phyloP scores from a whole-genome alignment of 495 filamentous ascomycete genomes.

The Lasiosphaeris hirsuta region DNA sequence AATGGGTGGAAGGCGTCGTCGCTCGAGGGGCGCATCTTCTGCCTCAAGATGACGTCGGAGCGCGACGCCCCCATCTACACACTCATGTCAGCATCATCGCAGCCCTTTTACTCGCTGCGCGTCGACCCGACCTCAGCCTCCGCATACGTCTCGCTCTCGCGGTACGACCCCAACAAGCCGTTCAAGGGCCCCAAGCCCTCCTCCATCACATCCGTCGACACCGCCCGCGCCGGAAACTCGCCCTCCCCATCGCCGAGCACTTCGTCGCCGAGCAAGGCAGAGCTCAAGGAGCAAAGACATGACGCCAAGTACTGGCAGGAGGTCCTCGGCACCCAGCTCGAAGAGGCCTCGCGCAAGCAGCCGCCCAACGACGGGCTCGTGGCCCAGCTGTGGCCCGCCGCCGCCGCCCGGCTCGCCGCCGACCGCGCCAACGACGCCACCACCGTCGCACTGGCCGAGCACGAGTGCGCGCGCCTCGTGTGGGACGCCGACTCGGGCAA shows the following conservation, averaged over 20 bases:
- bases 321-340: slow-evolving; percentile 59
- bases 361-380: slow-evolving; percentile 66
- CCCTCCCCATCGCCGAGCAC: slow-evolving; percentile 27
- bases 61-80: slow-evolving; percentile 51
- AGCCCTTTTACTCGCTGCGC: slow-evolving; percentile 52
- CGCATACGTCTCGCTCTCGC: slow-evolving; percentile 48
- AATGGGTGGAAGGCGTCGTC: slow-evolving; percentile 53
- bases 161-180: slow-evolving; percentile 52
- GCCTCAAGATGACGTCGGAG: slow-evolving; percentile 46
- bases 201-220: slow-evolving; percentile 13
- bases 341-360: slow-evolving; percentile 53
- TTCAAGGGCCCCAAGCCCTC: slow-evolving; percentile 32
- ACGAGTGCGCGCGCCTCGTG: slow-evolving; percentile 68
- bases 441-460: slow-evolving; percentile 61
- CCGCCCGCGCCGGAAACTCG: slow-evolving; percentile 39
- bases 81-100: slow-evolving; percentile 43
- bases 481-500: slow-evolving; percentile 61
- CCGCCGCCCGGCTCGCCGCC: slow-evolving; percentile 66
- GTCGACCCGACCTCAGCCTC: slow-evolving; percentile 54
- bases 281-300: slow-evolving; percentile 19
- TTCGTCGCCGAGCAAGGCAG: slow-evolving; percentile 18
- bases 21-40: slow-evolving; percentile 49
- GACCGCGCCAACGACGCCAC: slow-evolving; percentile 61
- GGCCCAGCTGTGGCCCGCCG: slow-evolving; percentile 67
- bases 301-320: slow-evolving; percentile 46